Percentiles rank a stretch among this genome's conserved stretches.
Evolutionary conservation across 169 alveolate species (phyloP).

Genomic region (Plasmodium gallinaceum): DNA sequence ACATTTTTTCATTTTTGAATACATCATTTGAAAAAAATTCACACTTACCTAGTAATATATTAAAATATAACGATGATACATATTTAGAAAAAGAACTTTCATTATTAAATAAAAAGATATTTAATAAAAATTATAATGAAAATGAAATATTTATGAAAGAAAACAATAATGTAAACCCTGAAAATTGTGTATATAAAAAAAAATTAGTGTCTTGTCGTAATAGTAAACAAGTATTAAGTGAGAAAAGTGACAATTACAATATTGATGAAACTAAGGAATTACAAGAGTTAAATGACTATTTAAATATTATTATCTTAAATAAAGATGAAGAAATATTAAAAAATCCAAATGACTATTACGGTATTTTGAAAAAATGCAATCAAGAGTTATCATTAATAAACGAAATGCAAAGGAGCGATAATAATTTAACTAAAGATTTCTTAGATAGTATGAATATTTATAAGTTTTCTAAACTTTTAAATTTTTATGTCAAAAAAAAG

Average conservation of each 20-base stretch:
- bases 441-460: constrained; percentile 30
- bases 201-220: not conserved
- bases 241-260: not conserved
- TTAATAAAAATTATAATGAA: too few species aligned
- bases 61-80: not conserved
- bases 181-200: not conserved
- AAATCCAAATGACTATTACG: constrained; percentile 20
- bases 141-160: not conserved
- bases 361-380: constrained; percentile 24
- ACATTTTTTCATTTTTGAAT: not conserved
- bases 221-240: not conserved
- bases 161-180: not conserved
- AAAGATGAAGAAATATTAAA: constrained; percentile 4
- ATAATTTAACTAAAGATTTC: constrained; percentile 9
- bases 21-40: not conserved
- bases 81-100: not conserved
- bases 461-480: constrained; percentile 18
- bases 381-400: constrained; percentile 59
- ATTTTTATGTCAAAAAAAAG: constrained; percentile 17
- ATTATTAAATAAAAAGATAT: too few species aligned
- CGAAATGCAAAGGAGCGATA: constrained; percentile 32
- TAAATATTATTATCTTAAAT: constrained; percentile 12
- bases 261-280: constrained; percentile 48
- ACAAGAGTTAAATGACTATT: constrained; percentile 22
- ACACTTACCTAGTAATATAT: not conserved